Base-by-base conservation (phyloP, 352 stramenopile species). In the Vaucheria bursata region DNA sequence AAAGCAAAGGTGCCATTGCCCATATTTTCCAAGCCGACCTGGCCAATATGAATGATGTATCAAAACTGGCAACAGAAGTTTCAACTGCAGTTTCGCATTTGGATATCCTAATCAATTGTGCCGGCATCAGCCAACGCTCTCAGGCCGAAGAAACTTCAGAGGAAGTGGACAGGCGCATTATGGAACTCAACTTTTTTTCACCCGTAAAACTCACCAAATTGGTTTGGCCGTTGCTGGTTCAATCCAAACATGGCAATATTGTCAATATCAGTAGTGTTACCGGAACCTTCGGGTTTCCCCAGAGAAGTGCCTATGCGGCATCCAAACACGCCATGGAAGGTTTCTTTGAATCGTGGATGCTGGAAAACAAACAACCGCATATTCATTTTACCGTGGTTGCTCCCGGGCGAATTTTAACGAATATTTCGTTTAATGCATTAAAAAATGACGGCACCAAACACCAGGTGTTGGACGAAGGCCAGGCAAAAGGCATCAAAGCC, bases 361-460 rank as follows among this genome's bases (percentile, higher is more conserved):
- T 59, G 45, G 45, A 59, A 59, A 59, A 59, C 45, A 59, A 59
- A 59, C 45, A 59, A 59, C 45, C 45, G 45, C 45, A 59, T 59
- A 59, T 59, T 59, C 45, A 59, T 59, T 59, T 59, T 59, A 59
- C 45, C 45, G 45, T 59, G 45, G 45, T 59, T 59, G 45, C 45
- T 59, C 45, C 45, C 45, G 45, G 45, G 45, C 45, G 45, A 59
- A 59, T 59, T 59, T 59, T 59, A 59, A 59, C 45, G 45, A 59
- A 59, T 59, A 59, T 59, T 59, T 59, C 45, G 45, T 59, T 59
- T 59, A 59, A 59, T 59, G 45, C 45, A 59, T 59, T 59, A 59
- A 59, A 59, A 59, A 59, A 59, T 59, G 45, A 59, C 45, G 45
- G 45, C 45, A 59, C 45, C 45, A 59, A 59, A 59, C 45, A 59